Evolutionary conservation across 2,329 filamentous ascomycete genomes (phyloP), one percentile per base, ranked within the genome.

Genomic region (Dactylellina parvicollis): DNA sequence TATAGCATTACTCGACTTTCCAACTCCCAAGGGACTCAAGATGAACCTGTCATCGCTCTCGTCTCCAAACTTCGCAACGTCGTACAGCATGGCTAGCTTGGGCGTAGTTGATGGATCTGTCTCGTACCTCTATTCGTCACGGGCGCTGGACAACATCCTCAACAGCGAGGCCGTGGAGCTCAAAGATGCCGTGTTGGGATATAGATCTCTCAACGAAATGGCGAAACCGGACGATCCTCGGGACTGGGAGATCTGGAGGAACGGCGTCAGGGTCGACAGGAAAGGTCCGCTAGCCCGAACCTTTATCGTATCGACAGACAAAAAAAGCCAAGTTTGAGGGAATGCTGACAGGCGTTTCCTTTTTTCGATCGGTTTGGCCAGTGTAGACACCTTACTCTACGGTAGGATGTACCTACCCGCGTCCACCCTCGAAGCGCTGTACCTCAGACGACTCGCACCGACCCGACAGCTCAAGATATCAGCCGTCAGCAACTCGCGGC

Each of bases 41-140:
- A 84, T 99, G 59, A 92, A 92, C 67, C 87, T 98, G 67, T 96
- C 94, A 5, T 96, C 95, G 5, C 89, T 99, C 28, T 92, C 93
- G 5, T 93, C 93, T 16, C 90, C 92, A 7, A 92, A 96, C 80
- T 97, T 98, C 78, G 94, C 93, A 22, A 96, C 93, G 14, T 94
- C 92, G 36, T 99, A 99, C 81, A 90, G 92, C 42, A 87, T 99
- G 46, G 92, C 92, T 73, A 96, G 90, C 42, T 86, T 96, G 14
- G 95, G 94, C 71, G 86, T 96, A 34, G 93, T 99, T 56, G 94
- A 98, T 82, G 95, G 95, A 80, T 96, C 92, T n/a, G 87, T 99
- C 66, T 96, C 93, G 12, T 99, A 98, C 82, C 87, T 99, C 60
- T 98, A 96, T 83, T 96, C 92, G 52, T 96, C 92, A 1, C 85